Evolutionary conservation across 305 asterid species (phyloP), one percentile per base, ranked within the genome.

Genomic region (Solanum hybrid): DNA sequence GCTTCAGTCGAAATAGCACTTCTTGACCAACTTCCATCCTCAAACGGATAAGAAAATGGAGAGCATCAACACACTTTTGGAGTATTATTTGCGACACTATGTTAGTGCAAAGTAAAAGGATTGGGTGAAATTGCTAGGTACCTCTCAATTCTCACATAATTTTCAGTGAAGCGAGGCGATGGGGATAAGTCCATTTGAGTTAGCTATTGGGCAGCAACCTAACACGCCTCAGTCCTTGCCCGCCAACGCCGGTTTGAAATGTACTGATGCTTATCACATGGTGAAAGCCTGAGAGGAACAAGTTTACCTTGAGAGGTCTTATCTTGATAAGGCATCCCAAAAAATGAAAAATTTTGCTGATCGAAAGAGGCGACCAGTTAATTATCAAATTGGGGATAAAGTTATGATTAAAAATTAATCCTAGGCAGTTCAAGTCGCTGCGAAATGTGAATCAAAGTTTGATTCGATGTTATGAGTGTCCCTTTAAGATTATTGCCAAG

Each of bases 161-260:
- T n/a, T 68, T 26, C 29, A 68, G 5, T 0, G 0, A 1, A 9
- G 29, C 0, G 6, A 68, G 29, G 6, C 13, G 2, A 68, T 3
- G 29, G 29, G 29, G 12, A 22, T 12, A 4, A 32, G 34, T 32
- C 34, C 34, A 32, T 32, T 32, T 32, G 34, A 68, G 29, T n/a
- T n/a, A 1, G 29, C 75, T 3, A 68, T 1, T 1, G 75, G 75
- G 13, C 13, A 68, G 13, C 11, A 68, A 4, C 75, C 29, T 2
- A 68, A n/a, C 6, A 68, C 14, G 0, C 29, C 29, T 3, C 14
- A 68, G n/a, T 65, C 29, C 1, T 65, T 65, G 73, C 13, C 73
- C 5, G 0, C 22, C 0, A 1, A 22, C 2, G 29, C 27, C 2
- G 13, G 1, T 8, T 22, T 22, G 13, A 65, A 10, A 4, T 8